Base-by-base conservation (phyloP, 163 green algal species). In the Chloroidium sp. region DNA sequence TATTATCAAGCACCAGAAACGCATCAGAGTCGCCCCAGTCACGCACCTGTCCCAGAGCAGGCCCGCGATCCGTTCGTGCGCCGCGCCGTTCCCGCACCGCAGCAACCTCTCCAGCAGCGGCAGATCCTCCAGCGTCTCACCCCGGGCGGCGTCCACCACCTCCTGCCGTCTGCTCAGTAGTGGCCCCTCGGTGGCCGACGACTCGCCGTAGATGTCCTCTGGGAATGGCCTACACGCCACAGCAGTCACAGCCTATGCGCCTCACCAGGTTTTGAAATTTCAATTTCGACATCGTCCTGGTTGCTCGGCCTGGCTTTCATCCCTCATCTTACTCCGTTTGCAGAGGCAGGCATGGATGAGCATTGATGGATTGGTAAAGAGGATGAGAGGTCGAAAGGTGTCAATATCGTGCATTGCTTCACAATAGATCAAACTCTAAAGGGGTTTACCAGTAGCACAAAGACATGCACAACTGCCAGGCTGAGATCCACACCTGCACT, bases 41-140 rank as follows among this genome's bases (percentile, higher is more conserved):
- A 36, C 36, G 68, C 13, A 81, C 78, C 78, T 80, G 80, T 84
- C 80, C 80, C 80, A 84, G 59, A 84, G 76, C 36, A 69, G 14
- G 12, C 72, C 57, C 60, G 77, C 81, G 10, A 85, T 81, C 13
- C 85, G 82, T 1, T 87, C 86, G 4, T 93, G 90, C 4, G 77
- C 84, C 1, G 61, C 78, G 77, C 90, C 86, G 62, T 85, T 83
- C 0, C 82, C 68, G 85, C 92, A 96, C 4, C 93, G 87, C 81
- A 97, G 86, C 74, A 97, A 81, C 0, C 93, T 85, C 85, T 97
- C 93, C 77, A 96, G 74, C 6, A 82, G 76, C 58, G 85, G 69
- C 76, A 95, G 80, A 14, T 68, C 78, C 1, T 93, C 89, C 1
- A 89, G 58, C 10, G 60, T 83, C 78, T 95, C 91, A 0, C 90